These are phyloP conservation scores for Flueggea neowawraea DNA, from an alignment of 441 rosid species.

Conservation along the genomic window DNA sequence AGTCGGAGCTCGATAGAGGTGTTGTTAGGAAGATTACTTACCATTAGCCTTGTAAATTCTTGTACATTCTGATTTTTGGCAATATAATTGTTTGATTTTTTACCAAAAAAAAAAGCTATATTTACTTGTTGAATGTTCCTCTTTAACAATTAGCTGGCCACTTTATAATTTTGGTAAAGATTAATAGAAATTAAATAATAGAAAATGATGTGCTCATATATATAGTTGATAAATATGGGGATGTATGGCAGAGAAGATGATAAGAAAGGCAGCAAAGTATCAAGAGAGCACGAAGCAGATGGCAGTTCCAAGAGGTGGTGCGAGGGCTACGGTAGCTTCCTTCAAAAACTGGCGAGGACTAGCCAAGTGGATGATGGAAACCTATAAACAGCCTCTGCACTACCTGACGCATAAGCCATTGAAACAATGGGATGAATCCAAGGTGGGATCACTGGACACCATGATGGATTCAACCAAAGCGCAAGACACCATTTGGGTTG, in stretches of 20 bases:
- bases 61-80: no score
- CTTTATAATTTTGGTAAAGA: no score
- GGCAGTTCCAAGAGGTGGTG: constrained; percentile 1
- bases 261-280: constrained; percentile 12
- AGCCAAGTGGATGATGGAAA: constrained; percentile 15
- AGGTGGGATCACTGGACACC: constrained; percentile 7
- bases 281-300: constrained; percentile 21
- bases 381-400: constrained; percentile 26
- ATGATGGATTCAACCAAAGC: constrained; percentile 15
- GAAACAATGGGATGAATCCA: constrained; percentile 23
- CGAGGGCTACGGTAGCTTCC: not conserved
- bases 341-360: constrained; percentile 22
- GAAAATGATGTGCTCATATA: no score
- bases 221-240: no score
- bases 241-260: constrained; percentile 4
- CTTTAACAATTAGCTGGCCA: no score
- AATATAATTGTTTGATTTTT: no score
- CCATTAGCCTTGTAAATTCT: no score
- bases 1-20: no score
- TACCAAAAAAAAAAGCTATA: no score
- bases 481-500: constrained; percentile 17
- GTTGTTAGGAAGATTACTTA: no score
- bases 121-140: no score
- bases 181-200: no score
- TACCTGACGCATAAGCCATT: constrained; percentile 16